Percentiles rank a stretch among this genome's conserved stretches.
Conservation (phyloP, 2,329 filamentous ascomycete species). For the Epichloe coenophiala region DNA sequence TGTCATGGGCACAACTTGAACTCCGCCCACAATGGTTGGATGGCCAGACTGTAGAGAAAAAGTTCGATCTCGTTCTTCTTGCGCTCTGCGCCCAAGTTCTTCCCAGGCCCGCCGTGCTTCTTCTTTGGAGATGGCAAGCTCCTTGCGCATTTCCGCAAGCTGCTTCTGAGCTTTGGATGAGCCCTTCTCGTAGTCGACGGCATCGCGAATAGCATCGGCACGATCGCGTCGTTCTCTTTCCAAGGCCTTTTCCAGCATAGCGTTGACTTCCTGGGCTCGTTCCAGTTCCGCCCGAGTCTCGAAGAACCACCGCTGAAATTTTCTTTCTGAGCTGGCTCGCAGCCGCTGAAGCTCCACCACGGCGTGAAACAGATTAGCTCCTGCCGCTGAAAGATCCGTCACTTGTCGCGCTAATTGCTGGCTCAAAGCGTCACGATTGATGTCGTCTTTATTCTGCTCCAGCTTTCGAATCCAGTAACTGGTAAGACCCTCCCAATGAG, state of each 20-base stretch:
- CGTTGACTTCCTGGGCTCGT: slow-evolving; percentile 68
- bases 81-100: slow-evolving; percentile 82
- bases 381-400: slow-evolving; percentile 90
- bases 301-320: slow-evolving; percentile 98
- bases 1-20: slow-evolving; percentile 90
- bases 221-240: slow-evolving; percentile 59
- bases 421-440: slow-evolving; percentile 68
- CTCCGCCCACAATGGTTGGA: slow-evolving; percentile 79
- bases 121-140: slow-evolving; percentile 88
- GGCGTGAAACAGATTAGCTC: slow-evolving; percentile 93
- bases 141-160: slow-evolving; percentile 81
- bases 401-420: slow-evolving; percentile 88
- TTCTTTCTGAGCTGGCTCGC: slow-evolving; percentile 87
- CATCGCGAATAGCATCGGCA: slow-evolving; percentile 51
- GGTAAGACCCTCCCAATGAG: slow-evolving; percentile 94
- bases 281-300: slow-evolving; percentile 85
- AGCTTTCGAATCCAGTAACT: slow-evolving; percentile 93
- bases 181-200: slow-evolving; percentile 54
- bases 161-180: slow-evolving; percentile 66
- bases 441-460: slow-evolving; percentile 78
- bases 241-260: slow-evolving; percentile 63
- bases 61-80: slow-evolving; percentile 81
- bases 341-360: slow-evolving; percentile 91
- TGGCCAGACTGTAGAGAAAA: slow-evolving; percentile 75
- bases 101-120: slow-evolving; percentile 95